Base-by-base conservation (phyloP, 2,329 filamentous ascomycete genomes). In the Epichloe coenophiala region DNA sequence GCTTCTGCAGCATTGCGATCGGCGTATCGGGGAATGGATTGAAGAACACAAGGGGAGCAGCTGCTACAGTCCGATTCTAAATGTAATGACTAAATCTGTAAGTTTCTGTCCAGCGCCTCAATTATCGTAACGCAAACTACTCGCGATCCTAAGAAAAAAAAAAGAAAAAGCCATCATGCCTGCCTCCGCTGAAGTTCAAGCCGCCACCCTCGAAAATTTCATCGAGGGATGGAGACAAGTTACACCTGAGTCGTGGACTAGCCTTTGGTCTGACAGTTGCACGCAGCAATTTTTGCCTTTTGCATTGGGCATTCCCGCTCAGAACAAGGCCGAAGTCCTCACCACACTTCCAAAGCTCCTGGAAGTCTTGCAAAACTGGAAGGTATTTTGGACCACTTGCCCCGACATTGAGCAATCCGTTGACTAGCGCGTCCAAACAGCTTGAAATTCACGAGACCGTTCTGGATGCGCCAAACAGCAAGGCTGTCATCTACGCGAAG, bases 141-240 rank as follows among this genome's bases (percentile, higher is more conserved):
- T 23, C 21, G 21, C 21, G 21, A 23, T 23, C 21, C 4, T 0
- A 23, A 5, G 21, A 23, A 23, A 23, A 23, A 1, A 23, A 23
- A 23, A 23, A n/a, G 21, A 23, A 23, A 23, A 23, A 23, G 21
- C 4, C 21, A 23, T 23, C 21, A 47, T 43, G 44, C 27, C 49
- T 3, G 6, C 47, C 2, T 13, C 41, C 1, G 47, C 50, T 23
- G 21, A 45, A 13, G 23, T 46, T 21, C 47, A 52, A 46, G 50
- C 50, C 31, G 47, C 15, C 12, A 52, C 50, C 23, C 35, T 52
- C 12, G 6, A 52, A 13, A 49, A 35, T 5, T 49, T 49, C 37
- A 37, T 52, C 21, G 17, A 44, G 15, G 50, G 39, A 27, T 52
- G 50, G 50, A 33, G 42, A 12, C 17, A 17, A 23, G 19, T 19